phyloP scores from a whole-genome alignment of 148 eudicot species.

The Rhododendron griersonianum region DNA sequence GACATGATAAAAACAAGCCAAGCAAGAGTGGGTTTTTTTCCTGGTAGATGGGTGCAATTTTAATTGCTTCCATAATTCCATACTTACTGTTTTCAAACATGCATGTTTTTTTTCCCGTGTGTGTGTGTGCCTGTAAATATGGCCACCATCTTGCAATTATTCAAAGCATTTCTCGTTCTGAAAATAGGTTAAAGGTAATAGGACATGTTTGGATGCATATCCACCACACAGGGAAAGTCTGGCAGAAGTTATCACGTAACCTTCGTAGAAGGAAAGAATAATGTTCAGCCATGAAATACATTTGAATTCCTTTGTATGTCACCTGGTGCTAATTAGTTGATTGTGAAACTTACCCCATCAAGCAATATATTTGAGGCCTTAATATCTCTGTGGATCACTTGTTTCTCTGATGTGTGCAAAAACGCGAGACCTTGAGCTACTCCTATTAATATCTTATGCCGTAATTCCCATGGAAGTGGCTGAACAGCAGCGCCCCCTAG shows the following conservation, averaged over 20 bases:
- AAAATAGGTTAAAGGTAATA: not conserved
- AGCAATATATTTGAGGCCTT: slow-evolving; percentile 84
- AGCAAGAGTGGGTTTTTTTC: not conserved
- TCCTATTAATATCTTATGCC: slow-evolving; percentile 72
- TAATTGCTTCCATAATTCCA: not conserved
- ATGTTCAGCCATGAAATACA: not conserved
- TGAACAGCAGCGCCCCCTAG: slow-evolving; percentile 68
- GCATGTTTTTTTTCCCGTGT: not conserved
- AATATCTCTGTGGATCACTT: slow-evolving; percentile 68
- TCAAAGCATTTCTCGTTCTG: not conserved
- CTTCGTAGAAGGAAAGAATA: not conserved
- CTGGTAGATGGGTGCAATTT: not conserved
- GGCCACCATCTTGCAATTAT: not conserved
- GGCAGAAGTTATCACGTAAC: not conserved
- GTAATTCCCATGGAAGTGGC: slow-evolving; percentile 75
- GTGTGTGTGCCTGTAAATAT: not conserved
- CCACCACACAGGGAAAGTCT: not conserved
- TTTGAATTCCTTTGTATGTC: slow-evolving; percentile 5
- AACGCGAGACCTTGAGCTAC: slow-evolving; percentile 78
- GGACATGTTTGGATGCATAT: not conserved
- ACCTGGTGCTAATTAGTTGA: not conserved
- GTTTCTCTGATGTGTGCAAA: slow-evolving; percentile 61
- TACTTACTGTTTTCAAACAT: not conserved
- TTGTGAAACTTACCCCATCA: slow-evolving; percentile 52
- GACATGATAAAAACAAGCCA: not conserved